phyloP scores from a whole-genome alignment of 495 filamentous ascomycete genomes.

The Xylaria scruposa region DNA sequence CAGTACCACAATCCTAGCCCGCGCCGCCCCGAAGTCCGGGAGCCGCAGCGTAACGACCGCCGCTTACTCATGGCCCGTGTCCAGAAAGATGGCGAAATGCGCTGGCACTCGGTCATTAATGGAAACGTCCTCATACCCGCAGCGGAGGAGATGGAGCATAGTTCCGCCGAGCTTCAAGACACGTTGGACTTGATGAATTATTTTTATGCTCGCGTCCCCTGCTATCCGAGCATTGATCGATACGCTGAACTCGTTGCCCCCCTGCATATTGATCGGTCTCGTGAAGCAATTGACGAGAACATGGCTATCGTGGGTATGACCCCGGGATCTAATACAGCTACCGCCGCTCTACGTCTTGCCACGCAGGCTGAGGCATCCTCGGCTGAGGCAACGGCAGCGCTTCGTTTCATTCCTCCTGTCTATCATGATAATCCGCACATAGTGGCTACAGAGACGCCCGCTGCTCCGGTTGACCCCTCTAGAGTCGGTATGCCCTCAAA shows the following conservation, averaged over 20 bases:
- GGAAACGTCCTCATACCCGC: background rate
- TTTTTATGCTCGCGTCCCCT: background rate
- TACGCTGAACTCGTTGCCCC: constrained; percentile 16
- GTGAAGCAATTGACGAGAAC: background rate
- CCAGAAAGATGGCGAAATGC: background rate
- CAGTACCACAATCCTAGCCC: constrained; percentile 11
- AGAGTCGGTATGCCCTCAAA: background rate
- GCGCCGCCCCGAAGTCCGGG: background rate
- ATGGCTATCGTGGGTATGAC: background rate
- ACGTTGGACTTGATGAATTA: background rate
- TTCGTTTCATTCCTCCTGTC: background rate
- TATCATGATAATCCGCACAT: background rate
- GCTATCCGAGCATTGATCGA: background rate
- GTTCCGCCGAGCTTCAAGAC: background rate
- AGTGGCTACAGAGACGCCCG: no score
- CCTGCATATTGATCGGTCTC: background rate
- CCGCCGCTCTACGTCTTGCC: background rate
- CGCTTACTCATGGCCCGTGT: background rate
- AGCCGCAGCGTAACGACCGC: background rate
- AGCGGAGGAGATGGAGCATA: background rate
- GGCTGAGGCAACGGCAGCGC: background rate
- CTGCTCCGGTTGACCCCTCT: background rate
- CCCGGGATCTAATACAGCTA: background rate
- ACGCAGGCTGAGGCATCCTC: background rate
- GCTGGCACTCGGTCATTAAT: background rate